Base-by-base conservation (phyloP, 345 rosid species). In the Dipteronia sinensis region DNA sequence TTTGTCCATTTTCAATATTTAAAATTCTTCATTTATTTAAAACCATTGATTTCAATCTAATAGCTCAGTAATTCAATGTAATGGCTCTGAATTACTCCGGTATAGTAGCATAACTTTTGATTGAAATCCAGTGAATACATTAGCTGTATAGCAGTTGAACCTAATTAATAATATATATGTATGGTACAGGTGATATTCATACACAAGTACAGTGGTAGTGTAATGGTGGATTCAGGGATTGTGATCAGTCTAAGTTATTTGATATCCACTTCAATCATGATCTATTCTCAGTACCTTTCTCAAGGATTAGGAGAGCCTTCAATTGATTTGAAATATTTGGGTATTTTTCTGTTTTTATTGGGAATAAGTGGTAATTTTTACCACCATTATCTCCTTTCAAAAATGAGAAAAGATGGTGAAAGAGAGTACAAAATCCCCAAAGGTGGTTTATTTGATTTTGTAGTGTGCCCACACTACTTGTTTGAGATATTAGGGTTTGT, bases 401-500 rank as follows among this genome's bases (percentile, higher is more conserved):
- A 80, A 53, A 81, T 92, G 13, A 88, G 95, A 79, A 66, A 66
- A 56, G 70, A 71, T 13, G 84, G 76, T 10, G 85, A 78, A 31
- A 88, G 84, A 68, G 91, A 85, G 27, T 93, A 90, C 82, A 92
- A 83, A 82, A 82, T 95, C 67, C 94, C 97, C 0, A 65, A 58
- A 74, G 93, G 92, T 27, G 97, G 98, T 34, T 69, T 93, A 0
- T 95, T 93, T 73, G 83, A 76, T 10, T 51, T 81, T 11, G 83
- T 90, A 42, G 82, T 89, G 34, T 95, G 97, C 82, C 98, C 98
- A 59, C 98, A 92, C 66, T 95, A 95, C 34, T 76, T 92, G 0
- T 93, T 92, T 72, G 98, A 95, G 87, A 85, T 89, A 47, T 19
- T 92, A 49, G 90, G 63, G 2, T 89, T 91, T 40, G 76, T 85